phyloP scores from a whole-genome alignment of 257 asterid genomes.

The Scutellaria minor region DNA sequence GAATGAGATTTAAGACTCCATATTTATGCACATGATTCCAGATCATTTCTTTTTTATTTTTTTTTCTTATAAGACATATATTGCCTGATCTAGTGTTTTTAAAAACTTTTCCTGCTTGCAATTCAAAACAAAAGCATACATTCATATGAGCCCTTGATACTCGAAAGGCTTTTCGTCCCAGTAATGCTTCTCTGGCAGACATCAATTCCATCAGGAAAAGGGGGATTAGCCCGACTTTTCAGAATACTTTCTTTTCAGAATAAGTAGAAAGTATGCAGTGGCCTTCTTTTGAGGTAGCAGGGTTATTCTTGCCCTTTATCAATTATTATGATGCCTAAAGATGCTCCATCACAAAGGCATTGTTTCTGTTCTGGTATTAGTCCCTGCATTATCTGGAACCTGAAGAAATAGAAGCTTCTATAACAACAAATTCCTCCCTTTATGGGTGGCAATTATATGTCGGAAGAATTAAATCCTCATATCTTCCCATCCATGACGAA shows the following conservation, averaged over 20 bases:
- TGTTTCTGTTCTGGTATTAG: not conserved
- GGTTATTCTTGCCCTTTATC: not conserved
- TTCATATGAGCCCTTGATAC: not conserved
- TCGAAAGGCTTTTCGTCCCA: not conserved
- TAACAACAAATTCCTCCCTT: not conserved
- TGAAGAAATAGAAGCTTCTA: slow-evolving; percentile 2
- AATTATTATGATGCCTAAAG: not conserved
- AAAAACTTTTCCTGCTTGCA: not conserved
- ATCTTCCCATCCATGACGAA: slow-evolving; percentile 10
- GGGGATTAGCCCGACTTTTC: not conserved
- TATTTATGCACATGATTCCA: not conserved
- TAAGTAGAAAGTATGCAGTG: not conserved
- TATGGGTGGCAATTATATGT: not conserved
- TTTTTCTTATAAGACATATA: not conserved
- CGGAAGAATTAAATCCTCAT: not conserved
- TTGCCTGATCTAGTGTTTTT: not conserved
- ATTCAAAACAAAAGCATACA: slow-evolving; percentile 1
- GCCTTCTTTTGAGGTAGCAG: not conserved
- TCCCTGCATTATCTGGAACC: not conserved
- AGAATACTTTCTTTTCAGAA: not conserved
- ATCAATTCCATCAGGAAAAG: not conserved
- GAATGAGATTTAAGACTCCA: not conserved
- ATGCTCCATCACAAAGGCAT: not conserved
- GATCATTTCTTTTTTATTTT: slow-evolving; percentile 16
- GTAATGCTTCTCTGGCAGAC: not conserved